A percentile compares a stretch with the other conserved stretches of the same genome.
Evolutionary conservation across 148 eudicot genomes (phyloP).

Genomic region (Cornus kousa): DNA sequence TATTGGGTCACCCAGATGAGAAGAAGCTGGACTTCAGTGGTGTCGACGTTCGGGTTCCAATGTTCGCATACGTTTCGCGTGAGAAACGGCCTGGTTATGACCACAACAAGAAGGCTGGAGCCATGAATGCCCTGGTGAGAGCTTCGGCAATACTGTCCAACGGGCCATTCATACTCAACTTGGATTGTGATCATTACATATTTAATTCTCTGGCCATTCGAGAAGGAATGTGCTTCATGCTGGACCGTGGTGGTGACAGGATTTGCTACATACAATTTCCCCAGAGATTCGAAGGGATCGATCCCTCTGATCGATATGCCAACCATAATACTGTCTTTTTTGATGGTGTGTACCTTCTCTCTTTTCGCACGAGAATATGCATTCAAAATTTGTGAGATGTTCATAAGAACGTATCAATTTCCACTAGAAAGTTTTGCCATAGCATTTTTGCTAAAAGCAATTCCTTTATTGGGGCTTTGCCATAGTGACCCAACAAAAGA

Average conservation of each 20-base stretch:
- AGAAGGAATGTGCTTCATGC: slow-evolving; percentile 95
- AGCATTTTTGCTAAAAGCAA: too few relatives aligned
- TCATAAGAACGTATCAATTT: too few relatives aligned
- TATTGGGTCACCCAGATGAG: slow-evolving; percentile 65
- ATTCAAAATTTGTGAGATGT: too few relatives aligned
- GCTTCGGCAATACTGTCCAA: slow-evolving; percentile 87
- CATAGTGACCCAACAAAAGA: too few relatives aligned
- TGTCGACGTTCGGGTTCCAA: slow-evolving; percentile 64
- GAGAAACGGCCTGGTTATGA: slow-evolving; percentile 80
- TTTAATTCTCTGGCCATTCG: slow-evolving; percentile 69
- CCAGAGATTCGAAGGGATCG: slow-evolving; percentile 89
- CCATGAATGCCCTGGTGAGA: slow-evolving; percentile 88
- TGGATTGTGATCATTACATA: slow-evolving; percentile 87
- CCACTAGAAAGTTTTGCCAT: too few relatives aligned
- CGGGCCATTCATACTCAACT: slow-evolving; percentile 85
- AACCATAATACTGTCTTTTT: slow-evolving; percentile 94
- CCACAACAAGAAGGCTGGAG: slow-evolving; percentile 94
- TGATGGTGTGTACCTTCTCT: slow-evolving; percentile 37
- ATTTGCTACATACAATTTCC: slow-evolving; percentile 88
- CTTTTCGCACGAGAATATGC: too few relatives aligned
- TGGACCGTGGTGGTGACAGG: slow-evolving; percentile 96
- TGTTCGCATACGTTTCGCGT: slow-evolving; percentile 86
- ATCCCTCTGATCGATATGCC: slow-evolving; percentile 92
- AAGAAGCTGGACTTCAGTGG: slow-evolving; percentile 65
- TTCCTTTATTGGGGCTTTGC: background rate